phyloP scores from a whole-genome alignment of 306 rosid genomes.

The Malus asiatica region DNA sequence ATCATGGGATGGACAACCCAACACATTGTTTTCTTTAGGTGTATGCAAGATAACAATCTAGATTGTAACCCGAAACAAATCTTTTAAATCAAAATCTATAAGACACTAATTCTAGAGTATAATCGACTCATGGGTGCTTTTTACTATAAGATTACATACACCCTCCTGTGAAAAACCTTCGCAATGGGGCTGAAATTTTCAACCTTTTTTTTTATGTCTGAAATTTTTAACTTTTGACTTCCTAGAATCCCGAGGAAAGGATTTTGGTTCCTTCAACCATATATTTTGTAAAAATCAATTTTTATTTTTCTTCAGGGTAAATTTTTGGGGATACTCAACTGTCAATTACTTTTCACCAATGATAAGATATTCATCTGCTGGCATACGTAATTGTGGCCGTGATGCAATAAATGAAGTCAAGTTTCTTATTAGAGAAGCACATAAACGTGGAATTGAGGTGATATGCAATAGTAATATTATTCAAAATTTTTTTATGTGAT shows the following conservation, averaged over 20 bases:
- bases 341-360: slow-evolving; percentile 89
- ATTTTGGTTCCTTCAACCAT: neutral
- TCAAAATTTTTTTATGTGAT: neutral
- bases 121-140: neutral
- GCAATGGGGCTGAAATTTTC: neutral
- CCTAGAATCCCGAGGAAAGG: neutral
- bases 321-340: slow-evolving; percentile 98
- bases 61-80: neutral
- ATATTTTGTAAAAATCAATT: neutral
- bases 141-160: neutral
- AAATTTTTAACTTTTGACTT: neutral
- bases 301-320: slow-evolving; percentile 52
- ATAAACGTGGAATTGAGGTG: slow-evolving; percentile 96
- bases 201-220: neutral
- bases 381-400: slow-evolving; percentile 62
- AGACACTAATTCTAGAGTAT: neutral
- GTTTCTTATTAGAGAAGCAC: slow-evolving; percentile 81
- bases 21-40: neutral
- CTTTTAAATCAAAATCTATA: neutral
- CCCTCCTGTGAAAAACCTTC: neutral
- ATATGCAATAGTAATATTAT: slow-evolving; percentile 7
- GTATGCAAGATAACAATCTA: neutral
- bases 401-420: slow-evolving; percentile 81
- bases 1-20: neutral
- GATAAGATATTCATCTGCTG: slow-evolving; percentile 85